Conservation (phyloP, 805 yeast genomes). For the Scheffersomyces stipitis region DNA sequence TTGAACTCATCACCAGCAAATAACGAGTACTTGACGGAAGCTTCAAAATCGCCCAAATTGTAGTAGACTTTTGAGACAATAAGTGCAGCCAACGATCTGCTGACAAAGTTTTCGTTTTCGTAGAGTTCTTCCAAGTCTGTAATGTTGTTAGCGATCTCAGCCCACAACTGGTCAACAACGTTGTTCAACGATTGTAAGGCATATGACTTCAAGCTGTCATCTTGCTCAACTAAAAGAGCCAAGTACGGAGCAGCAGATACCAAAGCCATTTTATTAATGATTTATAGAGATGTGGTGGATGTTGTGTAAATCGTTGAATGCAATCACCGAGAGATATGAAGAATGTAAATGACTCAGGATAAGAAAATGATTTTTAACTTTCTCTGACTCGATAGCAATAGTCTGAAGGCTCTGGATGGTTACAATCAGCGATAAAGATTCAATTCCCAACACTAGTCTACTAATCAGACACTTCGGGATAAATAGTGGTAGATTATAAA, state of each 20-base stretch:
- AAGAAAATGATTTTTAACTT: too few species aligned
- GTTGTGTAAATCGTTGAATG: too few species aligned
- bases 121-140: slow-evolving; percentile 86
- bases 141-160: slow-evolving; percentile 91
- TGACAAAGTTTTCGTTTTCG: slow-evolving; percentile 77
- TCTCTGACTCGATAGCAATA: too few species aligned
- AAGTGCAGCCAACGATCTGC: slow-evolving; percentile 83
- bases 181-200: slow-evolving; percentile 81
- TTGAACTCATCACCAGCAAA: slow-evolving; percentile 81
- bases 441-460: too few species aligned
- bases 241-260: slow-evolving; percentile 90
- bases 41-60: slow-evolving; percentile 89
- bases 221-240: slow-evolving; percentile 85
- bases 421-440: too few species aligned
- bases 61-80: slow-evolving; percentile 88
- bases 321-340: too few species aligned
- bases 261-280: slow-evolving; percentile 45
- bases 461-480: too few species aligned
- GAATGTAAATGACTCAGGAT: too few species aligned
- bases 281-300: too few species aligned
- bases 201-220: slow-evolving; percentile 70
- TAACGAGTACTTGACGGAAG: slow-evolving; percentile 85
- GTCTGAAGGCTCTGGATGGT: too few species aligned
- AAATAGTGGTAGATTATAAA: too few species aligned
- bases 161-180: slow-evolving; percentile 91